Base-by-base conservation (phyloP, 805 yeast species). In the Ogataea henricii region DNA sequence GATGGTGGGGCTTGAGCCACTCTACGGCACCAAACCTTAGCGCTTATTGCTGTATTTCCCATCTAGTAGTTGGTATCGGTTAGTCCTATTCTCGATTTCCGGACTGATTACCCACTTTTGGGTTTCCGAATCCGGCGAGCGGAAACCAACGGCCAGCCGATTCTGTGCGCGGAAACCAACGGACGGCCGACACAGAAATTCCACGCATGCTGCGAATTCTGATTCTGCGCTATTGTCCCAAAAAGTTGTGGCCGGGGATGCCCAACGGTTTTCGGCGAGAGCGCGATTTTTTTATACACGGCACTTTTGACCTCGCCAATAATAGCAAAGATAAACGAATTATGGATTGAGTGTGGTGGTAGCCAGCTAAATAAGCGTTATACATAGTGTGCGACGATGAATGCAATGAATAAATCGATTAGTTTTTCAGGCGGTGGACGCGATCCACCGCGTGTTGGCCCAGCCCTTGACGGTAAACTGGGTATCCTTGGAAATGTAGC, bases 391-490 rank as follows among this genome's bases (percentile, higher is more conserved):
- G 34, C 34, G 34, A 30, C n/a, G 34, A 16, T n/a, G 41, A 25
- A 39, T 26, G 34, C 42, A 26, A 39, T 39, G 44, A 17, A 41
- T 32, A 32, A 30, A 12, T 4, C 9, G 16, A 40, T 16, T 18
- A 20, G 23, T 18, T 6, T n/a, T 29, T 40, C 21, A 38, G 36
- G 34, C 34, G 25, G 48, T 20, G 29, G 49, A 36, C 6, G 59
- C 47, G 43, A 70, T 42, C 81, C 81, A 77, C 44, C 79, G 56
- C 43, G 69, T 58, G 52, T 77, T 71, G 47, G 69, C 66, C 80
- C 81, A 77, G 6, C 80, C 80, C 53, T 72, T 75, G 14, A 73
- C 76, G 12, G 81, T 76, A 52, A 70, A 78, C 54, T 78, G 82
- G 29, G 51, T 55, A 38, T 56, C 52, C 37, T 60, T 55, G 13